phyloP scores from a whole-genome alignment of 768 basidiomycete species.

The Tylopilus vinaceipallidus region DNA sequence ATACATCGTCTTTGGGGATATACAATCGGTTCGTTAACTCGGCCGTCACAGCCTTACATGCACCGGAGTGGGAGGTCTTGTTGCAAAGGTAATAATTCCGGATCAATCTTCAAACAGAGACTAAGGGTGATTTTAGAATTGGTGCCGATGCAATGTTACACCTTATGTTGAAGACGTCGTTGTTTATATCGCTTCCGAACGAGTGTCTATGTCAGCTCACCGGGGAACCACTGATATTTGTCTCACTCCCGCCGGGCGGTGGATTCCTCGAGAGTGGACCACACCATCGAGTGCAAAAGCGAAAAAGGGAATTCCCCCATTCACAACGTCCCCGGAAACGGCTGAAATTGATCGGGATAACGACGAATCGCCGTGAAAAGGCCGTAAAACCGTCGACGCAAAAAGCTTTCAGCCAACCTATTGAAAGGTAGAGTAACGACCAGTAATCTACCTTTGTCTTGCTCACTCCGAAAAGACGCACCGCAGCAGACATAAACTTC shows the following conservation, averaged over 20 bases:
- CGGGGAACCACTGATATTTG: constrained; percentile 62
- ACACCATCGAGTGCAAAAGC: constrained; percentile 14
- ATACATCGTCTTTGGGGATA: constrained; percentile 42
- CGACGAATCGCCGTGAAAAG: constrained; percentile 2
- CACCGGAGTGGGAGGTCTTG: constrained; percentile 63
- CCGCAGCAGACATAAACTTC: constrained; percentile 52
- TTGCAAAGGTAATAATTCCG: constrained; percentile 49
- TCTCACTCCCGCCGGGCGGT: constrained; percentile 26
- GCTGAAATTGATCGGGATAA: constrained; percentile 11
- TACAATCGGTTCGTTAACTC: constrained; percentile 72
- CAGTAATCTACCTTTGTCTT: not conserved
- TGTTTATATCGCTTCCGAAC: constrained; percentile 80
- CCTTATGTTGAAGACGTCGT: constrained; percentile 67
- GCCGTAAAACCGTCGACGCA: constrained; percentile 5
- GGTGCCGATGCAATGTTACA: constrained; percentile 77
- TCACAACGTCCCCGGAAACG: constrained; percentile 29
- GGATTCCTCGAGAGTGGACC: constrained; percentile 11
- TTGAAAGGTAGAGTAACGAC: constrained; percentile 19
- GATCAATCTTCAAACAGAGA: not conserved
- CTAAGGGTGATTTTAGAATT: constrained; percentile 46
- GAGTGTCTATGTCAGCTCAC: constrained; percentile 82
- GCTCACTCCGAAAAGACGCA: constrained; percentile 31
- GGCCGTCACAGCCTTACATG: constrained; percentile 62
- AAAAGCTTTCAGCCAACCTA: constrained; percentile 5
- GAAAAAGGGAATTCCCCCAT: constrained; percentile 17